Percentiles rank a stretch among this genome's conserved stretches.
phyloP scores from a whole-genome alignment of 2,329 filamentous ascomycete genomes.

The Ramularia endophylla region DNA sequence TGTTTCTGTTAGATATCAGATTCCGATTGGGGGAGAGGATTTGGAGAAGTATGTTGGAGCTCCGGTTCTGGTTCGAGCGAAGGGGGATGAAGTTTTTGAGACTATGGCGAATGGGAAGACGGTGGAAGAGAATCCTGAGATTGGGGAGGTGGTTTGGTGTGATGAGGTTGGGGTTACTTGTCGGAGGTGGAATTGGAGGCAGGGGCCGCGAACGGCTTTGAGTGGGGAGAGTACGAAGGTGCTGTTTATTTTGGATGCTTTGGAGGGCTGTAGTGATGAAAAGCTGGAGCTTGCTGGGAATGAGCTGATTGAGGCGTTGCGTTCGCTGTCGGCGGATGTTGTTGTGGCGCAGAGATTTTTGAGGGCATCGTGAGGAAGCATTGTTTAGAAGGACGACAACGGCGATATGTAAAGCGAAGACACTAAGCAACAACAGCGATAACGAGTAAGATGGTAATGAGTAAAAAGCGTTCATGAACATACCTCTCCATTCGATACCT shows the following conservation, averaged over 20 bases:
- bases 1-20: slow-evolving; percentile 35
- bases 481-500: no score
- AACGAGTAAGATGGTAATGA: no score
- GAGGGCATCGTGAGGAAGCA: background rate
- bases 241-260: slow-evolving; percentile 33
- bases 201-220: slow-evolving; percentile 33
- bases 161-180: slow-evolving; percentile 35
- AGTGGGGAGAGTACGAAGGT: slow-evolving; percentile 31
- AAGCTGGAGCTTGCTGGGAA: slow-evolving; percentile 25
- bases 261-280: slow-evolving; percentile 22
- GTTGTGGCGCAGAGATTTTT: slow-evolving; percentile 10
- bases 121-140: slow-evolving; percentile 16
- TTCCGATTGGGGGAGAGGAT: slow-evolving; percentile 37
- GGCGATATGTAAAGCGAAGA: no score
- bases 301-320: slow-evolving; percentile 22
- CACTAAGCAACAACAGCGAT: no score
- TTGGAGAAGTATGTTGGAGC: slow-evolving; percentile 34
- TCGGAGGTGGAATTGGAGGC: slow-evolving; percentile 37
- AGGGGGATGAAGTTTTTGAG: slow-evolving; percentile 32
- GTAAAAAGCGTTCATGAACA: no score
- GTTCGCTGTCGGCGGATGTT: slow-evolving; percentile 12
- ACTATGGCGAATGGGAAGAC: slow-evolving; percentile 27
- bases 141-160: slow-evolving; percentile 37
- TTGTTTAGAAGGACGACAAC: no score
- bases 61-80: slow-evolving; percentile 29